A percentile compares a stretch with the other conserved stretches of the same genome.
phyloP scores from a whole-genome alignment of 345 rosid species.

The Acer negundo region DNA sequence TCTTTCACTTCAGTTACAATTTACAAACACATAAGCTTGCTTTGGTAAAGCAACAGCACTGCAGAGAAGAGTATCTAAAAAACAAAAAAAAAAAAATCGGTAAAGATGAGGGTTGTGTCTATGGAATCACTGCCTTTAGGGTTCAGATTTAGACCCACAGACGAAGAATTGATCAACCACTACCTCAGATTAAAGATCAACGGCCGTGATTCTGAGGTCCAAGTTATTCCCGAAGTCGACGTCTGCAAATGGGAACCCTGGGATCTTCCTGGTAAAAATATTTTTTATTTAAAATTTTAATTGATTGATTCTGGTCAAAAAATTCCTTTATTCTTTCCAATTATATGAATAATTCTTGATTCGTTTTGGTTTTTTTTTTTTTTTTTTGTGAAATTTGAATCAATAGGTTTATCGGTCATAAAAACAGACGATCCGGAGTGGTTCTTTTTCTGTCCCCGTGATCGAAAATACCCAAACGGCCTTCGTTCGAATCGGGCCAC shows the following conservation, averaged over 20 bases:
- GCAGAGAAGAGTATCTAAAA: not conserved
- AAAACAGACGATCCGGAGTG: slow-evolving; percentile 90
- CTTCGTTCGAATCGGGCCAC: slow-evolving; percentile 97
- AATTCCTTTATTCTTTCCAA: slow-evolving; percentile 9
- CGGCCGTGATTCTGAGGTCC: slow-evolving; percentile 76
- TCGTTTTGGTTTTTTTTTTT: slow-evolving; percentile 1
- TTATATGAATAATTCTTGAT: slow-evolving; percentile 15
- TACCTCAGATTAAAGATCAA: slow-evolving; percentile 83
- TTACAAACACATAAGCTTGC: not conserved
- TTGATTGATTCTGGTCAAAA: not conserved
- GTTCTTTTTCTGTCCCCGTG: slow-evolving; percentile 95
- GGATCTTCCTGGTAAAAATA: slow-evolving; percentile 76
- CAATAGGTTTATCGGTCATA: slow-evolving; percentile 69
- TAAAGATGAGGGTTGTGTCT: slow-evolving; percentile 42
- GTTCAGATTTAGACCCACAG: slow-evolving; percentile 88
- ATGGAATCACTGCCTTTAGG: slow-evolving; percentile 75
- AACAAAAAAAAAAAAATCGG: not conserved
- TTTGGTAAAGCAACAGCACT: not conserved
- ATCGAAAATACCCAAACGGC: slow-evolving; percentile 91
- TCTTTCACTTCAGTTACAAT: no score
- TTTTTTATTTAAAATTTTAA: not conserved
- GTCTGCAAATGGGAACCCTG: slow-evolving; percentile 97
- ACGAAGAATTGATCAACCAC: slow-evolving; percentile 88
- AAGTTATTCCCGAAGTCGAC: slow-evolving; percentile 81
- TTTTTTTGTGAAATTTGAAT: not conserved